Evolutionary conservation across 108 stramenopile genomes (phyloP).

Genomic region (Tribonema minus): DNA sequence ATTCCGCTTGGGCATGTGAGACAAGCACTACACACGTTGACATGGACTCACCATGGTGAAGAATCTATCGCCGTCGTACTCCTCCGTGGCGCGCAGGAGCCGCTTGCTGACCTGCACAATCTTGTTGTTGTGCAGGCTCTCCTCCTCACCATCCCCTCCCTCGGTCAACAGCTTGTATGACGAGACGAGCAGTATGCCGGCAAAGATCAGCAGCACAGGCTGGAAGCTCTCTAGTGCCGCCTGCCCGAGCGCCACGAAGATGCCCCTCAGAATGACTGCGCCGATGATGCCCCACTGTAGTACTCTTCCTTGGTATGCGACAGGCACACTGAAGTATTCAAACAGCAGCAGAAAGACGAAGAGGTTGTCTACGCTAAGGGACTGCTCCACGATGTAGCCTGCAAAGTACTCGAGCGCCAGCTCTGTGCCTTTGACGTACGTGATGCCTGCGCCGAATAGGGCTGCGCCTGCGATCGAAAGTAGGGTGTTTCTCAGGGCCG

Average conservation of each 20-base stretch:
- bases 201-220: slow-evolving; percentile 71
- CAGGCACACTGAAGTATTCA: slow-evolving; percentile 60
- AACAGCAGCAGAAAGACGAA: slow-evolving; percentile 66
- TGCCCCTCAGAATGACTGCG: slow-evolving; percentile 80
- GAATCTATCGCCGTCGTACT: slow-evolving; percentile 81
- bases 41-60: slow-evolving; percentile 71
- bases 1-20: too few species aligned
- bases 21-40: too few species aligned
- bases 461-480: too few species aligned
- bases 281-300: slow-evolving; percentile 50
- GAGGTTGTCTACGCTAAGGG: slow-evolving; percentile 61
- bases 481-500: too few species aligned
- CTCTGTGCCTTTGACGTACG: too few species aligned
- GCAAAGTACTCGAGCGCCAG: too few species aligned
- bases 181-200: slow-evolving; percentile 74
- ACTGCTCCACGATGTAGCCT: too few species aligned
- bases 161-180: slow-evolving; percentile 68
- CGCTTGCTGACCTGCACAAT: slow-evolving; percentile 67
- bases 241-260: slow-evolving; percentile 85
- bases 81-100: slow-evolving; percentile 66
- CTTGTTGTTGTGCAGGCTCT: slow-evolving; percentile 64
- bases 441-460: too few species aligned
- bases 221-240: slow-evolving; percentile 76
- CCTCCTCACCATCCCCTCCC: slow-evolving; percentile 66
- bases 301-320: slow-evolving; percentile 29